A percentile compares a stretch with the other conserved stretches of the same genome.
These are phyloP conservation scores for Cynanchum wilfordii DNA, from an alignment of 257 asterid genomes.

Conservation along the genomic window DNA sequence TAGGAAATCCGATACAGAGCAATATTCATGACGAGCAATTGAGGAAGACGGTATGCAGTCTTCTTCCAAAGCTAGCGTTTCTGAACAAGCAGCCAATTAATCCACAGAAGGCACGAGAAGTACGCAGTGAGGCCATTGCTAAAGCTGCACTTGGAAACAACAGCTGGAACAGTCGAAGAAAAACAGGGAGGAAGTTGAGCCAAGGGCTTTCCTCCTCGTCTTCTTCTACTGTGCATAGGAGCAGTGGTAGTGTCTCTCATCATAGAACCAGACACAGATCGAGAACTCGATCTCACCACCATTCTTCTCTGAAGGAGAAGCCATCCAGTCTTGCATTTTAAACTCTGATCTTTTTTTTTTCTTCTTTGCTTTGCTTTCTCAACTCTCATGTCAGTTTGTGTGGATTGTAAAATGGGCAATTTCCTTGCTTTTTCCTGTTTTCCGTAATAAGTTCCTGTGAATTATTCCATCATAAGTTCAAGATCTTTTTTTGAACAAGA, in stretches of 20 bases:
- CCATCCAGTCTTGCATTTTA: constrained; percentile 15
- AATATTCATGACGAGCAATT: constrained; percentile 60
- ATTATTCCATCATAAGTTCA: too few species aligned
- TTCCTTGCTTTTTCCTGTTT: background rate
- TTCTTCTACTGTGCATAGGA: constrained; percentile 27
- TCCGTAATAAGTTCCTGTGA: background rate
- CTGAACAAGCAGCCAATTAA: constrained; percentile 61
- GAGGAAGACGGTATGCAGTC: constrained; percentile 52
- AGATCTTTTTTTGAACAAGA: too few species aligned
- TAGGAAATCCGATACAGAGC: constrained; percentile 75
- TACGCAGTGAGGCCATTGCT: constrained; percentile 46
- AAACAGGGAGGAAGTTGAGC: constrained; percentile 32
- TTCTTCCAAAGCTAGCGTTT: constrained; percentile 58
- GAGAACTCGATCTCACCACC: constrained; percentile 29
- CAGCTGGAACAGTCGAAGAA: constrained; percentile 35
- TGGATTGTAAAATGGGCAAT: background rate
- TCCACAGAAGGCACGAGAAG: constrained; percentile 56
- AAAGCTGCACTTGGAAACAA: constrained; percentile 57
- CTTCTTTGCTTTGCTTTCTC: background rate
- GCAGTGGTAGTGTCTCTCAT: constrained; percentile 31
- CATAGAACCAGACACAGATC: constrained; percentile 43
- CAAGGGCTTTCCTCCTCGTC: constrained; percentile 26
- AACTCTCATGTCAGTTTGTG: background rate
- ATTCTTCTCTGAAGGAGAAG: constrained; percentile 26
- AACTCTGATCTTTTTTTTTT: background rate